phyloP scores from a whole-genome alignment of 2,329 filamentous ascomycete genomes.

The Amauroascus verrucosus region DNA sequence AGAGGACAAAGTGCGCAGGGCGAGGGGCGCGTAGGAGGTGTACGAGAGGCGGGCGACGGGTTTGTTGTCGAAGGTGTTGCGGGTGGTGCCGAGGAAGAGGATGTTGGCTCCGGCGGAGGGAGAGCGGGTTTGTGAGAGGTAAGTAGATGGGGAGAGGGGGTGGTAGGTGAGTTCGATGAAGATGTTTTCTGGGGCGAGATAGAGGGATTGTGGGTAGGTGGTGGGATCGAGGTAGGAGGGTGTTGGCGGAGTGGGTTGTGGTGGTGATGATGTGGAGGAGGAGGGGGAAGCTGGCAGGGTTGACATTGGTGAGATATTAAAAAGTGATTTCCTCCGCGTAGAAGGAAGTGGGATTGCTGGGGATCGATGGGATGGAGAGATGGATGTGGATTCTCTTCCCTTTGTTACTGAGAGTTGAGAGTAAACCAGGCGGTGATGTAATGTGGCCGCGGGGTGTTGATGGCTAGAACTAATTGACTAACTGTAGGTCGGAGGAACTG shows the following conservation, averaged over 20 bases:
- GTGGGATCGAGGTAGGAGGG: constrained; percentile 16
- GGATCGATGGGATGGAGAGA: no score
- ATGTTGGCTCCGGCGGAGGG: constrained; percentile 37
- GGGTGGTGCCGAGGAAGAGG: constrained; percentile 39
- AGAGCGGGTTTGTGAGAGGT: constrained; percentile 31
- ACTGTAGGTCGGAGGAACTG: no score
- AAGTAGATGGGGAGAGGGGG: constrained; percentile 28
- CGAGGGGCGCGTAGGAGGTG: constrained; percentile 34
- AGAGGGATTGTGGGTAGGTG: constrained; percentile 28
- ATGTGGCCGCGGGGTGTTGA: no score
- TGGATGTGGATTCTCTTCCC: no score
- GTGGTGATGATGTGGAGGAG: neutral
- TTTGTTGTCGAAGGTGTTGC: constrained; percentile 34
- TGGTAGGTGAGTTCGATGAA: constrained; percentile 36
- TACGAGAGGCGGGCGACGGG: constrained; percentile 38
- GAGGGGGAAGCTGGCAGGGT: neutral
- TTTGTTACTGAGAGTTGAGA: no score
- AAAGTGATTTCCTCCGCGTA: neutral
- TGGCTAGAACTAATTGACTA: neutral
- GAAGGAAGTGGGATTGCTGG: no score
- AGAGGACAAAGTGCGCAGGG: constrained; percentile 31
- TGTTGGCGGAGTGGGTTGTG: neutral
- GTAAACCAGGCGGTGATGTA: no score
- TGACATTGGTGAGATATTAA: neutral
- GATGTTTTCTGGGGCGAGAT: constrained; percentile 37